A percentile compares a stretch with the other conserved stretches of the same genome.
Evolutionary conservation across 1,284 basidiomycete species (phyloP).

Genomic region (Papiliotrema fonsecae): DNA sequence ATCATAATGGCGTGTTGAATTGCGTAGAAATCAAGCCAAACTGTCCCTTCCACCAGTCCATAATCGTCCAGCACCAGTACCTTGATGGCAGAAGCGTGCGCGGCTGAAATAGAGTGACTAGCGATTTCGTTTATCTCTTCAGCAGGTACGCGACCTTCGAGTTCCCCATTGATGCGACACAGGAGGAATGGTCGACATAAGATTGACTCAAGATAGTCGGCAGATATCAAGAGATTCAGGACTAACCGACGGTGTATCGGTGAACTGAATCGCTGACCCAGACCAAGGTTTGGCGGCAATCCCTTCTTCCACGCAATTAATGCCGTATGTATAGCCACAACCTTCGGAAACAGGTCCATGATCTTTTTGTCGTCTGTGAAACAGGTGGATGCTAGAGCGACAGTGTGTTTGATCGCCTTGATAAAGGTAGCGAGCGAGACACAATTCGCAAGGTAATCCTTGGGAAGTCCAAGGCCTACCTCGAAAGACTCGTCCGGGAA

Average conservation of each 20-base stretch:
- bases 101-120: slow-evolving; percentile 4
- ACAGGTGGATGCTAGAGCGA: slow-evolving; percentile 9
- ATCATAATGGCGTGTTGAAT: slow-evolving; percentile 20
- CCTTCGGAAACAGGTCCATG: not conserved
- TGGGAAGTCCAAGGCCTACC: slow-evolving; percentile 8
- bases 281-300: slow-evolving; percentile 6
- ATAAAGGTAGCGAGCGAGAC: slow-evolving; percentile 10
- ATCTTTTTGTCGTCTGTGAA: slow-evolving; percentile 8
- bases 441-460: slow-evolving; percentile 7
- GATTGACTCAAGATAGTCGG: slow-evolving; percentile 14
- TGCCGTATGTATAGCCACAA: slow-evolving; percentile 4
- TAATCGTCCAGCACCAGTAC: slow-evolving; percentile 6
- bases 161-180: slow-evolving; percentile 9
- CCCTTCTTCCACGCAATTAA: slow-evolving; percentile 10
- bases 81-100: slow-evolving; percentile 8
- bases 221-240: slow-evolving; percentile 10
- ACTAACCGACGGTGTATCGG: slow-evolving; percentile 8
- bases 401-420: slow-evolving; percentile 10
- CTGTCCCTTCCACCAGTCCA: slow-evolving; percentile 7
- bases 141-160: not conserved
- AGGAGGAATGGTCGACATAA: slow-evolving; percentile 17
- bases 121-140: slow-evolving; percentile 9
- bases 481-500: slow-evolving; percentile 15
- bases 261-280: slow-evolving; percentile 1
- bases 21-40: slow-evolving; percentile 18